phyloP scores from a whole-genome alignment of 2,329 filamentous ascomycete species.

The Cercospora sesami region DNA sequence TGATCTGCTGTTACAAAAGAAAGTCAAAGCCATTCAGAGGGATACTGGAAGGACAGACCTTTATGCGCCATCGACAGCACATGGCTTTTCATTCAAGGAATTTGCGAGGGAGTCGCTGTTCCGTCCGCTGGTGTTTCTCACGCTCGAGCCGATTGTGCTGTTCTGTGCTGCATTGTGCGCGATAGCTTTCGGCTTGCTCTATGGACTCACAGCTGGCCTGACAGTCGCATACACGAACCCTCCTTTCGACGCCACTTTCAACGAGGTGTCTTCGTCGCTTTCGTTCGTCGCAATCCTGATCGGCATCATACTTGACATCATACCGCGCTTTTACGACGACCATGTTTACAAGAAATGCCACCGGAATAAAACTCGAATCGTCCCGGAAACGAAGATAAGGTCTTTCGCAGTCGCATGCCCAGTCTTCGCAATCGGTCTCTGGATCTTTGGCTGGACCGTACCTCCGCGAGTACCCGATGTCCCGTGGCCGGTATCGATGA shows the following conservation, averaged over 20 bases:
- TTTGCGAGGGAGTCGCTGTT: conserved; percentile 44
- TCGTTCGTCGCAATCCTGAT: conserved; percentile 45
- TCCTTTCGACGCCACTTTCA: conserved; percentile 38
- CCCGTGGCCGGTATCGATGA: conserved; percentile 30
- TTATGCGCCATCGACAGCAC: conserved; percentile 4
- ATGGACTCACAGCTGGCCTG: conserved; percentile 27
- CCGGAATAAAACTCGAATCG: conserved; percentile 43
- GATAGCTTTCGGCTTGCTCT: conserved; percentile 28
- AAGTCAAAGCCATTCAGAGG: conserved; percentile 37
- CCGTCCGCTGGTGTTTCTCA: conserved; percentile 47
- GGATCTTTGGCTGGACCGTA: conserved; percentile 35
- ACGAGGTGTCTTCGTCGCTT: conserved; percentile 43
- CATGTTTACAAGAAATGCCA: conserved; percentile 13
- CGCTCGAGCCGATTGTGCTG: conserved; percentile 51
- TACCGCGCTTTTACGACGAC: conserved; percentile 28
- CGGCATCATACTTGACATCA: conserved; percentile 38
- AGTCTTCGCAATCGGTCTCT: conserved; percentile 30
- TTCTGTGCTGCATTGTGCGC: conserved; percentile 39
- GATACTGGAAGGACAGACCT: conserved; percentile 30
- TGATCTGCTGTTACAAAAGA: conserved; percentile 43
- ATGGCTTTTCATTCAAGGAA: conserved; percentile 28
- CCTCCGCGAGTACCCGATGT: conserved; percentile 22
- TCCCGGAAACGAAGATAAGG: conserved; percentile 45
- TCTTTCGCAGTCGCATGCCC: conserved; percentile 25
- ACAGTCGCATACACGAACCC: conserved; percentile 29